Evolutionary conservation across 306 rosid species (phyloP).

Genomic region (Carpinus viminea): DNA sequence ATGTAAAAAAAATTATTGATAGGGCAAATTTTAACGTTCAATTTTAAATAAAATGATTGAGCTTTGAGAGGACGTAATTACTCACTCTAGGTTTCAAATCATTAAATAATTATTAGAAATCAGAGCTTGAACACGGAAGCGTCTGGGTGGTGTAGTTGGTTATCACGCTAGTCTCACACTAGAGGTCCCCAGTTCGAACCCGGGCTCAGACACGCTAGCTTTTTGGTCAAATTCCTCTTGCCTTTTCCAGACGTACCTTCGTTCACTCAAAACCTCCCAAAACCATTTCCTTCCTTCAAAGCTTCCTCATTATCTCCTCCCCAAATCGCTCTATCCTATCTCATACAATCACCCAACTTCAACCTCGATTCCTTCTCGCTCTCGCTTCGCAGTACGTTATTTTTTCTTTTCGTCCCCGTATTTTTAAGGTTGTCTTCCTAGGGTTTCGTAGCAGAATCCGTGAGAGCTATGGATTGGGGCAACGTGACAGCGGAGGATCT

Average conservation of each 20-base stretch:
- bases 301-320: not conserved
- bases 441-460: slow-evolving; percentile 16
- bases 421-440: not conserved
- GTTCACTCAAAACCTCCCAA: not conserved
- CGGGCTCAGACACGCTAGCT: slow-evolving; percentile 63
- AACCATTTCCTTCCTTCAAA: not conserved
- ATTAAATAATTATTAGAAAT: too few species aligned
- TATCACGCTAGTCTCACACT: slow-evolving; percentile 89
- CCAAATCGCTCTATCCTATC: not conserved
- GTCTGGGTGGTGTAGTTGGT: slow-evolving; percentile 98
- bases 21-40: too few species aligned
- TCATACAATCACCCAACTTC: not conserved
- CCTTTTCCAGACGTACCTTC: not conserved
- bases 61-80: too few species aligned
- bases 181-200: slow-evolving; percentile 96
- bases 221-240: too few species aligned
- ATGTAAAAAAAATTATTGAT: too few species aligned
- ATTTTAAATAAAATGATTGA: too few species aligned
- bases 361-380: not conserved
- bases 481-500: slow-evolving; percentile 97
- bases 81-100: too few species aligned
- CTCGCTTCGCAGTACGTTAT: not conserved
- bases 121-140: not conserved
- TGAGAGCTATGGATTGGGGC: slow-evolving; percentile 82
- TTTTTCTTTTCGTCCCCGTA: not conserved